Evolutionary conservation across 768 basidiomycete genomes (phyloP).

Genomic region (Boletus edulis): DNA sequence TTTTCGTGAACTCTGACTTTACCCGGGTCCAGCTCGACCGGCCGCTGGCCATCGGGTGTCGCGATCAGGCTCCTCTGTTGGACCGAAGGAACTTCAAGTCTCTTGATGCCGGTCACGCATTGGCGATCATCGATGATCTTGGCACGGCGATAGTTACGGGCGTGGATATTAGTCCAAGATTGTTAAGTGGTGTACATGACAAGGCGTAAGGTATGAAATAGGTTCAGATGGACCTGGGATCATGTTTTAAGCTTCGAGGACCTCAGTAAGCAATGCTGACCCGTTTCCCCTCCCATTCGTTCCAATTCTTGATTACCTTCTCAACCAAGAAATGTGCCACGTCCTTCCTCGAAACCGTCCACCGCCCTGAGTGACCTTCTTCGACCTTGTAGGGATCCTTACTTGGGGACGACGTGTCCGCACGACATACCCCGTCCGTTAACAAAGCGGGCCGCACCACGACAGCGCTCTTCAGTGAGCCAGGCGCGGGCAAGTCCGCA

Average conservation of each 20-base stretch:
- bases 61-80: conserved; percentile 23
- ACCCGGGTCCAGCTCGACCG: conserved; percentile 28
- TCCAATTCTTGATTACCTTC: conserved; percentile 45
- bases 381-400: conserved; percentile 40
- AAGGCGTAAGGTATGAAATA: too few species aligned
- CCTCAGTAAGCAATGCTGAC: conserved; percentile 48
- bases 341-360: conserved; percentile 59
- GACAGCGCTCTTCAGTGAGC: conserved; percentile 40
- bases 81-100: conserved; percentile 40
- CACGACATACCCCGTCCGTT: conserved; percentile 52
- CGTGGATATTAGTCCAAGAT: too few species aligned
- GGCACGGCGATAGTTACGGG: too few species aligned
- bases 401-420: conserved; percentile 19
- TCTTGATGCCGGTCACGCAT: too few species aligned
- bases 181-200: too few species aligned
- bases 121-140: too few species aligned
- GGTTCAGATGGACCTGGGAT: too few species aligned
- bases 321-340: conserved; percentile 65
- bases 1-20: conserved; percentile 86
- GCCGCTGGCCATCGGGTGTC: conserved; percentile 1
- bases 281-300: conserved; percentile 49
- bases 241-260: too few species aligned
- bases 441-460: conserved; percentile 58
- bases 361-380: conserved; percentile 39
- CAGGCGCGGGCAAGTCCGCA: conserved; percentile 36